Evolutionary conservation across 441 rosid genomes (phyloP).

Genomic region (Populus hybrid): DNA sequence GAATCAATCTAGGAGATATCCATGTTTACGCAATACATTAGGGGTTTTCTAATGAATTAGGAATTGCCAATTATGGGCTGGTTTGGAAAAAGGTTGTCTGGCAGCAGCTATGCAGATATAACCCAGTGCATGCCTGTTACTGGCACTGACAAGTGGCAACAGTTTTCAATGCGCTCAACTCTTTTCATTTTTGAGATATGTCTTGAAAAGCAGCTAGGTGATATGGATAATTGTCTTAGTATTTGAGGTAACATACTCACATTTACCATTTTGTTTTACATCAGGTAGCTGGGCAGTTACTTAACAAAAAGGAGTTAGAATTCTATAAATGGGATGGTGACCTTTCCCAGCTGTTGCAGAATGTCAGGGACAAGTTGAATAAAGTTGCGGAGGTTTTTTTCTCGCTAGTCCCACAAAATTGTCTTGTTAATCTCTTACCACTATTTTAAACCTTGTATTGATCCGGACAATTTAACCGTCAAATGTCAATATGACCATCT

Average conservation of each 20-base stretch:
- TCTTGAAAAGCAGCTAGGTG: neutral
- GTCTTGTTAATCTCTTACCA: neutral
- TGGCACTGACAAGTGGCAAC: neutral
- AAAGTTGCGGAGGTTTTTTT: slow-evolving; percentile 70
- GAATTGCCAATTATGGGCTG: neutral
- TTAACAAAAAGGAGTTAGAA: slow-evolving; percentile 63
- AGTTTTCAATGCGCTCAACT: neutral
- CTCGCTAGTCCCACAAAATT: neutral
- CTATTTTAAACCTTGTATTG: neutral
- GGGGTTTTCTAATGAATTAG: neutral
- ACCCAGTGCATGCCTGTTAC: neutral
- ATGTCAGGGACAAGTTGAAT: slow-evolving; percentile 76
- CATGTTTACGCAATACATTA: neutral
- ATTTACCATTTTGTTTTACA: neutral
- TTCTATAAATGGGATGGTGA: slow-evolving; percentile 96
- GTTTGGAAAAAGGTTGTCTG: neutral
- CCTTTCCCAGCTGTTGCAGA: slow-evolving; percentile 72
- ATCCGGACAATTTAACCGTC: no score
- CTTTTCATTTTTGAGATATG: neutral
- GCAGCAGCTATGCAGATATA: neutral
- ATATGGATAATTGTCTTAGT: neutral
- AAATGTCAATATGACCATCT: neutral
- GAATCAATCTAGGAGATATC: neutral
- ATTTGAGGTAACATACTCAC: slow-evolving; percentile 6
- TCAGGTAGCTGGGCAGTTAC: slow-evolving; percentile 78